A percentile compares a stretch with the other conserved stretches of the same genome.
Evolutionary conservation across 108 stramenopile species (phyloP).

Genomic region (Stephanodiscus triporus): DNA sequence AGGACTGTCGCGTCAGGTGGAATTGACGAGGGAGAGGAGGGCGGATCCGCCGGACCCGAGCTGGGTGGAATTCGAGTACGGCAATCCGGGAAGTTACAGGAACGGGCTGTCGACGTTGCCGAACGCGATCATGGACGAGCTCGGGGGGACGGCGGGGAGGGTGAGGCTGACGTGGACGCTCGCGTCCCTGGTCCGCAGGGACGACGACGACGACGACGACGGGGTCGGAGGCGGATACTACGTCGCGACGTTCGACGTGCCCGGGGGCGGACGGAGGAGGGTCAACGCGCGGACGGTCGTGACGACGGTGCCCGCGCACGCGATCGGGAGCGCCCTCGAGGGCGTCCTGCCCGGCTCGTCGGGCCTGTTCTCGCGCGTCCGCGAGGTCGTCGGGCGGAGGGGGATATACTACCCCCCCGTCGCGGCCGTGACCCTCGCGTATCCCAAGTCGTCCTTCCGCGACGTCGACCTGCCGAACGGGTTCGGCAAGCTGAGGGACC

Average conservation of each 20-base stretch:
- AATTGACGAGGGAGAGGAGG: constrained; percentile 84
- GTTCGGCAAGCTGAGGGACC: constrained; percentile 70
- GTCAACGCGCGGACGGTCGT: constrained; percentile 66
- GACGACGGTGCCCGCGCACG: constrained; percentile 85
- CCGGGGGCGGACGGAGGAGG: neutral
- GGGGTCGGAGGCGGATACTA: neutral
- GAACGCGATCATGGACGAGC: constrained; percentile 68
- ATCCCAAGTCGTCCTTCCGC: constrained; percentile 91
- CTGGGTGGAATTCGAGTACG: constrained; percentile 88
- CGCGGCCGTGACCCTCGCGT: constrained; percentile 91
- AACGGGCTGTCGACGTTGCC: constrained; percentile 86
- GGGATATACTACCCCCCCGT: constrained; percentile 92
- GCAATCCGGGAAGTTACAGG: constrained; percentile 88
- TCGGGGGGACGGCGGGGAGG: constrained; percentile 70
- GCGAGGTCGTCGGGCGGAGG: constrained; percentile 45
- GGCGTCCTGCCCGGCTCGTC: constrained; percentile 81
- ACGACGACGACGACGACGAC: neutral
- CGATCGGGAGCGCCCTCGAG: constrained; percentile 57
- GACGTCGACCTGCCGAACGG: constrained; percentile 81
- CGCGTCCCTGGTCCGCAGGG: neutral
- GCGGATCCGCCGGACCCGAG: constrained; percentile 75
- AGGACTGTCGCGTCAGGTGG: constrained; percentile 81
- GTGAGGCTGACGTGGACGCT: constrained; percentile 77
- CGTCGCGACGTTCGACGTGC: neutral
- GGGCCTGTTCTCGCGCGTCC: constrained; percentile 64